phyloP scores from a whole-genome alignment of 2,329 filamentous ascomycete genomes.

The Curvularia hawaiiensis region DNA sequence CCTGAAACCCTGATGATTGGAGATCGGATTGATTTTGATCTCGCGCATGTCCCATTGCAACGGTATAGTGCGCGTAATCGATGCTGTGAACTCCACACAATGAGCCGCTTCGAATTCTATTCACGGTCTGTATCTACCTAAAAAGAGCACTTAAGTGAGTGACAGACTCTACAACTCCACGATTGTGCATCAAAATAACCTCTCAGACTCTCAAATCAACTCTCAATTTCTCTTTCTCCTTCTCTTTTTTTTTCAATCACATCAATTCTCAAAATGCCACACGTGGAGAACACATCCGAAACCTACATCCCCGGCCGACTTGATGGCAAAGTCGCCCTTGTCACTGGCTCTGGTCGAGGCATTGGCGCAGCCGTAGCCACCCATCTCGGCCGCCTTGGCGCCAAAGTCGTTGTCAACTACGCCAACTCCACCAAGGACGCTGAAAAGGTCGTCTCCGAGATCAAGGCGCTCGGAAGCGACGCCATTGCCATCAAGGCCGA shows the following conservation, averaged over 20 bases:
- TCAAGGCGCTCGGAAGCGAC: constrained; percentile 50
- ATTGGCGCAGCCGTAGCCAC: constrained; percentile 67
- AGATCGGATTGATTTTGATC: background rate
- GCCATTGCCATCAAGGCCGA: constrained; percentile 63
- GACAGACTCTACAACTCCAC: too few relatives aligned
- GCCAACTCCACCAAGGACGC: constrained; percentile 57
- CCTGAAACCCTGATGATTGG: background rate
- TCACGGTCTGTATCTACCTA: background rate
- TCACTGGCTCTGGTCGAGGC: constrained; percentile 65
- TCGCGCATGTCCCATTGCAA: background rate
- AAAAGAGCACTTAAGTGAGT: background rate
- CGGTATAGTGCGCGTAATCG: background rate
- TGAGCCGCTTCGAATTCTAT: background rate
- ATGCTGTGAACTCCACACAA: background rate
- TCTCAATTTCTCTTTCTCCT: background rate
- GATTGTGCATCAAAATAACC: background rate
- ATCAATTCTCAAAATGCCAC: background rate
- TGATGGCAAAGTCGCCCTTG: constrained; percentile 58
- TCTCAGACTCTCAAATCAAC: too few relatives aligned
- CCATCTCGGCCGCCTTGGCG: constrained; percentile 65
- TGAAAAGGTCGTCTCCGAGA: constrained; percentile 51
- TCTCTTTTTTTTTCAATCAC: background rate
- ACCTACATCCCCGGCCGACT: constrained; percentile 25
- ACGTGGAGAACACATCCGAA: background rate
- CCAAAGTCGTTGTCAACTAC: constrained; percentile 68